Evolutionary conservation across 805 yeast species (phyloP).

Genomic region (Ogataea methylovora): DNA sequence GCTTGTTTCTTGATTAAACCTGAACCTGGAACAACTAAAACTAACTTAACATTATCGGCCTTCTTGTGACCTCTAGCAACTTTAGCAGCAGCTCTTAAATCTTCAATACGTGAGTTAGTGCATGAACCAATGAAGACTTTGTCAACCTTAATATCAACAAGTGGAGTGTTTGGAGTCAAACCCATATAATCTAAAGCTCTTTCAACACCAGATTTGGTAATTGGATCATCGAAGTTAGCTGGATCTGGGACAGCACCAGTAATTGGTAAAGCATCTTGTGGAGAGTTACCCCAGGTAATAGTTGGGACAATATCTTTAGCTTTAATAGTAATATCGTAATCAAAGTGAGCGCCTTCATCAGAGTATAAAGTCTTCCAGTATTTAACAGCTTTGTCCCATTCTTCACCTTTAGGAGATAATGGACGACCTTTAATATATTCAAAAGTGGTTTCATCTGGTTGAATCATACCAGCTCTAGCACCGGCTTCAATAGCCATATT

Average conservation of each 20-base stretch:
- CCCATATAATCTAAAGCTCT: slow-evolving; percentile 94
- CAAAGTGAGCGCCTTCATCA: slow-evolving; percentile 88
- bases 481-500: slow-evolving; percentile 99
- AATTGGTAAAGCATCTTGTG: slow-evolving; percentile 96
- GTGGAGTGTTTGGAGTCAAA: slow-evolving; percentile 71
- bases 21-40: slow-evolving; percentile 95
- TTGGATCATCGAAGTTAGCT: slow-evolving; percentile 58
- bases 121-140: slow-evolving; percentile 97
- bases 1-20: slow-evolving; percentile 93
- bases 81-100: slow-evolving; percentile 88
- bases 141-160: slow-evolving; percentile 70
- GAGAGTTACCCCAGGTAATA: slow-evolving; percentile 99
- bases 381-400: slow-evolving; percentile 89
- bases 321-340: slow-evolving; percentile 70
- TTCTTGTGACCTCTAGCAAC: slow-evolving; percentile 86
- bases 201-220: slow-evolving; percentile 75
- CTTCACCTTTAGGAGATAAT: slow-evolving; percentile 85
- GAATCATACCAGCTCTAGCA: slow-evolving; percentile 99
- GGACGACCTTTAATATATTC: slow-evolving; percentile 91
- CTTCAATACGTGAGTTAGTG: slow-evolving; percentile 96
- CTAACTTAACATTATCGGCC: slow-evolving; percentile 74
- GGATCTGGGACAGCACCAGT: slow-evolving; percentile 92
- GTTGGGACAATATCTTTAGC: slow-evolving; percentile 90
- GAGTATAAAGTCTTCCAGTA: slow-evolving; percentile 88
- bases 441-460: slow-evolving; percentile 86